Evolutionary conservation across 1,284 basidiomycete genomes (phyloP), one percentile per base, ranked within the genome.

Genomic region (Schizophyllum amplum): DNA sequence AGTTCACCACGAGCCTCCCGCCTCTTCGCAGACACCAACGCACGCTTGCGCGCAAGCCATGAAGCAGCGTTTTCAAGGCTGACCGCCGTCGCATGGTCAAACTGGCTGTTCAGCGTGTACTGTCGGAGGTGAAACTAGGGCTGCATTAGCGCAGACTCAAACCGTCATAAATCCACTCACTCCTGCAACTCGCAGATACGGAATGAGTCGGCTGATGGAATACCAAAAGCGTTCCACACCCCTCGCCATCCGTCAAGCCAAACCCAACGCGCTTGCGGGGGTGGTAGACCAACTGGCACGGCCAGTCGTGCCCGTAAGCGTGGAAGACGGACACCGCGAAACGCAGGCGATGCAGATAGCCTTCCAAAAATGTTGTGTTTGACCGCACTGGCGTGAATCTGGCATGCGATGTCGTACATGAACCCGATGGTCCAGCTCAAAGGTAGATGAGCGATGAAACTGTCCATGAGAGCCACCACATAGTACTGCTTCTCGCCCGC

Each of bases 211-310:
- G 23, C 62, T 62, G 17, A 69, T 61, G 20, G 64, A 62, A 54
- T 65, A 66, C 72, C 71, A 74, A 51, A 73, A 64, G 4, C 65
- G 48, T 54, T 74, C 69, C n/a, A 59, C 68, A 69, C 4, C 72
- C 71, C 59, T 72, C 71, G 5, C 71, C 72, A 64, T 72, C 65
- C 1, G 66, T 60, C 11, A 69, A 58, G 0, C 70, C 71, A 62
- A 69, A 71, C 1, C 67, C 67, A 9, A 23, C 15, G 47, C 66
- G 54, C 46, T 67, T 66, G 9, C 69, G 56, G 5, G 69, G 70
- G 55, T 71, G 65, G 54, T 67, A 71, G 1, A 67, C 58, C 1
- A 69, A 23, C 51, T 72, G 70, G 46, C 70, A 72, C 1, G 66
- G 57, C 69, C 69, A 72, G 20, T 66, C 63, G 56, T 71, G 71